phyloP scores from a whole-genome alignment of 371 early-diverging fungal species.

The Syncephalis plumigaleata region DNA sequence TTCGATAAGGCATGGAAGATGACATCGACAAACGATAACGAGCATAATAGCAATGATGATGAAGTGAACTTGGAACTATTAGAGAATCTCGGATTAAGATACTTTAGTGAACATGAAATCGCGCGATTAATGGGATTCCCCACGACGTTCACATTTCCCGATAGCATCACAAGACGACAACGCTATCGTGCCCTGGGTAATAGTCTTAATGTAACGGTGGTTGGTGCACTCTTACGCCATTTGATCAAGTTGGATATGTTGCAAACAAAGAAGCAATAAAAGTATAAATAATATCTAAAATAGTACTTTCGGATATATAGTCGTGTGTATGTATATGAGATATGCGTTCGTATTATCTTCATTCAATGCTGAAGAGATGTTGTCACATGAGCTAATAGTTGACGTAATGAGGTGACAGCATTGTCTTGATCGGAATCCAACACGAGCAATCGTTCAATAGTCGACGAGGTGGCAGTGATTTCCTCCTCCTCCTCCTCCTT shows the following conservation, averaged over 20 bases:
- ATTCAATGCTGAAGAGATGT: conserved; percentile 4
- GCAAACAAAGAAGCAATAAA: too few relatives aligned
- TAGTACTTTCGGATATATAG: too few relatives aligned
- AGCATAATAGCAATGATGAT: neutral
- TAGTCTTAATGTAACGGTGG: conserved; percentile 43
- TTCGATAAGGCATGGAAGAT: conserved; percentile 1
- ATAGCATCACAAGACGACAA: conserved; percentile 30
- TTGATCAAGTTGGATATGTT: conserved; percentile 7
- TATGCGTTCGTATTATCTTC: too few relatives aligned
- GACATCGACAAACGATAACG: neutral
- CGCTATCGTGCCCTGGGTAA: conserved; percentile 46
- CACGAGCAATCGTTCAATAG: too few relatives aligned
- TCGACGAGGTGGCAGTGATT: too few relatives aligned
- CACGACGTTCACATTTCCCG: conserved; percentile 28
- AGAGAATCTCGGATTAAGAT: conserved; percentile 19
- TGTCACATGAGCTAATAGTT: neutral
- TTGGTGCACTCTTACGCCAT: conserved; percentile 30
- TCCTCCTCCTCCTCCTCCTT: too few relatives aligned
- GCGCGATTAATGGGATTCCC: conserved; percentile 72
- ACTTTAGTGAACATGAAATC: conserved; percentile 62
- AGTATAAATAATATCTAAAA: too few relatives aligned
- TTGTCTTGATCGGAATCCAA: too few relatives aligned
- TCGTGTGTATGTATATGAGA: too few relatives aligned
- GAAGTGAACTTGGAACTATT: neutral
- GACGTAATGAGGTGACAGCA: too few relatives aligned